These are phyloP conservation scores for Cladosporium sp. DNA, from an alignment of 2,329 filamentous ascomycete species.

Conservation along the genomic window DNA sequence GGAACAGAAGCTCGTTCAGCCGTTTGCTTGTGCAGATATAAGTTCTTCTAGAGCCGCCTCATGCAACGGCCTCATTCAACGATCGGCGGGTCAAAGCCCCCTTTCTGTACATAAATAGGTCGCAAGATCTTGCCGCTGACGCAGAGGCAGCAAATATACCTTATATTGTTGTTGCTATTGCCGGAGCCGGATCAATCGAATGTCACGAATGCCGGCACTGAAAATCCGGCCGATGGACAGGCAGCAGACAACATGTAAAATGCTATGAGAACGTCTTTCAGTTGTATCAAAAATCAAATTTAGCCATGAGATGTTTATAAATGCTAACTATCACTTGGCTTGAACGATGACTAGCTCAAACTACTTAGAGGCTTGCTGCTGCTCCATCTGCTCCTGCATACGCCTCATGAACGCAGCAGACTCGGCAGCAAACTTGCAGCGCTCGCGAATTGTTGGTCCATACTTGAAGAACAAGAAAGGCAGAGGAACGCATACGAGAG, in stretches of 20 bases:
- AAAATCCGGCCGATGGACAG: too few relatives aligned
- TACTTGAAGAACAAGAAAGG: slow-evolving; percentile 77
- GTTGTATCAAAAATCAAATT: background rate
- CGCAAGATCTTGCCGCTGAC: too few relatives aligned
- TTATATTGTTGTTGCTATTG: too few relatives aligned
- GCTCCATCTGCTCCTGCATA: slow-evolving; percentile 39
- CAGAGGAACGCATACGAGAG: slow-evolving; percentile 70
- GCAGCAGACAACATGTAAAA: background rate
- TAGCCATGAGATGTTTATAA: background rate
- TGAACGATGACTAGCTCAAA: background rate
- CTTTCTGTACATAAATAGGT: background rate
- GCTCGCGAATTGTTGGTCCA: slow-evolving; percentile 61
- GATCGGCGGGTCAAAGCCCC: background rate
- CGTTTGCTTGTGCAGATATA: background rate
- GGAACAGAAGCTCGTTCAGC: background rate
- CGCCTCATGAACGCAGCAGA: slow-evolving; percentile 55
- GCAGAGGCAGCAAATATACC: too few relatives aligned
- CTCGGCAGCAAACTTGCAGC: slow-evolving; percentile 70
- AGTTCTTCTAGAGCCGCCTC: background rate
- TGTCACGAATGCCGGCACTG: too few relatives aligned
- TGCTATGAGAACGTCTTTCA: background rate
- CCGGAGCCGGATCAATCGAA: too few relatives aligned
- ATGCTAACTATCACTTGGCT: background rate
- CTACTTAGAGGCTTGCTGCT: background rate
- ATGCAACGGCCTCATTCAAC: background rate